Conservation (phyloP, 345 rosid genomes). For the Pseudoturritis turrita region DNA sequence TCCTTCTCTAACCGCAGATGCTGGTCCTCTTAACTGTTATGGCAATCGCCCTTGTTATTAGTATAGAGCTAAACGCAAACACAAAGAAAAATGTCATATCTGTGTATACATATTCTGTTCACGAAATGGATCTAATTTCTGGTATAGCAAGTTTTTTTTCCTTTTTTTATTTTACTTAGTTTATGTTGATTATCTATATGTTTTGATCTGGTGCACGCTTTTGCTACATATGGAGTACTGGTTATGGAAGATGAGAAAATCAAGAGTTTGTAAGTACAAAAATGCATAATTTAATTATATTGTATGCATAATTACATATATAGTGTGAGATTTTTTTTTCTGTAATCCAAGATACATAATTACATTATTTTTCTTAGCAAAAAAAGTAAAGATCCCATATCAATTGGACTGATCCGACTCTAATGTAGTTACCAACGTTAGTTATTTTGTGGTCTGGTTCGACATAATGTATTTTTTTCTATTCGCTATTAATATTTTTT, state of each 20-base stretch:
- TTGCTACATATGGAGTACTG: not conserved
- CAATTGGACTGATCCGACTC: not conserved
- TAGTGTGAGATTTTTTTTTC: not conserved
- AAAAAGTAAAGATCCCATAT: not conserved
- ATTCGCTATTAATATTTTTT: too few relatives aligned
- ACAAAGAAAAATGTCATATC: not conserved
- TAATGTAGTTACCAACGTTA: not conserved
- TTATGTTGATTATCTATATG: not conserved
- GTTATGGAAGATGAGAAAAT: not conserved
- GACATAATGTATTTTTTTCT: too few relatives aligned
- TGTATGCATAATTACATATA: not conserved
- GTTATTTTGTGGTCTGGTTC: too few relatives aligned
- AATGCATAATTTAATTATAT: not conserved
- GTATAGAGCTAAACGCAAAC: not conserved
- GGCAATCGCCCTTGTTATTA: constrained; percentile 37
- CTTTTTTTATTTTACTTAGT: not conserved
- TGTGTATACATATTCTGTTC: not conserved
- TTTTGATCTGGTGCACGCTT: not conserved
- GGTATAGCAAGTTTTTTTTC: not conserved
- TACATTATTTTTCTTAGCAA: not conserved
- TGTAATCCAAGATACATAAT: not conserved
- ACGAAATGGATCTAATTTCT: constrained; percentile 1
- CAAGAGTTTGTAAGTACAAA: not conserved
- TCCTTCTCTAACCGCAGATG: constrained; percentile 62
- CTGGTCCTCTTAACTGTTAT: constrained; percentile 62